Evolutionary conservation across 768 basidiomycete genomes (phyloP).

Genomic region (Grammothele lineata): DNA sequence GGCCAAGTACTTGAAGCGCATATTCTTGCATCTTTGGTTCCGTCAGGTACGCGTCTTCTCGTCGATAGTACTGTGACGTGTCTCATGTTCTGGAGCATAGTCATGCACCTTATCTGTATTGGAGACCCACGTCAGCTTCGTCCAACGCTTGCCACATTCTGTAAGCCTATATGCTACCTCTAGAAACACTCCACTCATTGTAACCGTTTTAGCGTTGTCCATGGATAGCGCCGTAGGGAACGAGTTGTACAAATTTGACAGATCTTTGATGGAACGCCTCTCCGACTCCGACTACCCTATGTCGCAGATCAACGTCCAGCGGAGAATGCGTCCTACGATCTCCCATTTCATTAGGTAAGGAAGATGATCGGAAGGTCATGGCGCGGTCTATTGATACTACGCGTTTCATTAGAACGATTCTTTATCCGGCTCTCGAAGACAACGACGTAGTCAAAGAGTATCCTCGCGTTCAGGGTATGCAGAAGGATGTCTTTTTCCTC

Average conservation of each 20-base stretch:
- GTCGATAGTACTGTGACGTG: too few relatives aligned
- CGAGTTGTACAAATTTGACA: slow-evolving; percentile 51
- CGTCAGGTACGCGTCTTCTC: background rate
- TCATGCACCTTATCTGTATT: slow-evolving; percentile 75
- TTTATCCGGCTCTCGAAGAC: slow-evolving; percentile 60
- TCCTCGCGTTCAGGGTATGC: slow-evolving; percentile 56
- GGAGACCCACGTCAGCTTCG: slow-evolving; percentile 77
- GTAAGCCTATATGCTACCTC: slow-evolving; percentile 31
- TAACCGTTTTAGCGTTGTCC: slow-evolving; percentile 54
- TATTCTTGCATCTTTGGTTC: slow-evolving; percentile 58
- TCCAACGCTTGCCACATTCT: slow-evolving; percentile 58
- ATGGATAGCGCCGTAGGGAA: slow-evolving; percentile 59
- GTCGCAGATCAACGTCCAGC: slow-evolving; percentile 67
- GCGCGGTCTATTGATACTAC: too few relatives aligned
- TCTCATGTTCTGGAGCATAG: too few relatives aligned
- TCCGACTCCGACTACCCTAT: slow-evolving; percentile 51
- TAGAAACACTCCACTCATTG: too few relatives aligned
- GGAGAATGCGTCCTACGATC: slow-evolving; percentile 71
- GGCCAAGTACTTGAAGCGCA: slow-evolving; percentile 83
- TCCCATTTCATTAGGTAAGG: slow-evolving; percentile 53
- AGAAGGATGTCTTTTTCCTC: slow-evolving; percentile 64
- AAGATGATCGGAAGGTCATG: too few relatives aligned
- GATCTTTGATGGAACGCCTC: slow-evolving; percentile 74
- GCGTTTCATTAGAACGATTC: slow-evolving; percentile 38
- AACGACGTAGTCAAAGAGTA: slow-evolving; percentile 48